Evolutionary conservation across 2,329 filamentous ascomycete species (phyloP), one percentile per base, ranked within the genome.

Genomic region (Biscogniauxia marginata): DNA sequence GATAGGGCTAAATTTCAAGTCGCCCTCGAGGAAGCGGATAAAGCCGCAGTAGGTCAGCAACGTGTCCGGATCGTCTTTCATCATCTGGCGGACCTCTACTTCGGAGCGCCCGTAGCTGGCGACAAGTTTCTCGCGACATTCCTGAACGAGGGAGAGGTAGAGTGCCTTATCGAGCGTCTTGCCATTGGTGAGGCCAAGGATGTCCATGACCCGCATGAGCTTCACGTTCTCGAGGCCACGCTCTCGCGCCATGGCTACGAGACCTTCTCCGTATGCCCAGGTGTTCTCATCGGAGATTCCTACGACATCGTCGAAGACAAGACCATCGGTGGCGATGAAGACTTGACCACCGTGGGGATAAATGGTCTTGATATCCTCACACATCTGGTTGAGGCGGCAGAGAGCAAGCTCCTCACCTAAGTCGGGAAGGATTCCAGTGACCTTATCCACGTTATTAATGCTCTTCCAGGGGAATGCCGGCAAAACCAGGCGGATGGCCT

Each of bases 381-480:
- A 84, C 18, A 84, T 66, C 1, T 71, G 70, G 43, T 83, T 75
- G 0, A 84, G 62, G 4, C 76, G 76, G 3, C 70, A 71, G 2
- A 84, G 69, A 0, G 80, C 77, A 50, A 83, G 63, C 56, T 82
- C 79, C 47, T 84, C 81, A 0, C 74, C 80, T 60, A 75, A 76
- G 51, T 84, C 82, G 0, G 82, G 81, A 1, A 83, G 70, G 4
- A 62, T 64, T 0, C 82, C 81, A 16, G 84, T 65, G 0, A 83
- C 79, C 53, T 86, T 86, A 48, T 75, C 70, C 1, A 66, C 63
- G 0, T 71, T 74, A 60, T 85, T 85, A 18, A 81, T 77, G 0
- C 79, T 83, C 61, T 85, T 85, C 73, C 82, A 85, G 0, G 83
- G 83, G 47, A 85, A 85, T 0, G 81, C 82, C 0, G 83, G 83